Conservation (phyloP, 306 rosid genomes). For the Abrus pulchellus region DNA sequence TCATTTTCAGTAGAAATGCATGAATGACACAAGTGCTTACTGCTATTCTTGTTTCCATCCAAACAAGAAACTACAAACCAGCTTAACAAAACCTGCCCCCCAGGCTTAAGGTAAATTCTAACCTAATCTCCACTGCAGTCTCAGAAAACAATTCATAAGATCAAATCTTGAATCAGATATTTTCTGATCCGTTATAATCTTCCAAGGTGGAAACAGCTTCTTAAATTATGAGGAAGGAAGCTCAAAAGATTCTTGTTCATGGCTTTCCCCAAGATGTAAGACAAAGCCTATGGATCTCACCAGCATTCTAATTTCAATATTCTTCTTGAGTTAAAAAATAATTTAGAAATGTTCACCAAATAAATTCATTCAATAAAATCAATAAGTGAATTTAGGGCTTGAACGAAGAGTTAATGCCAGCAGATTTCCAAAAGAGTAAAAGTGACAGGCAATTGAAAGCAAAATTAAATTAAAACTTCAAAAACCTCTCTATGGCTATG, state of each 20-base stretch:
- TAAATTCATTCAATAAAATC: constrained; percentile 30
- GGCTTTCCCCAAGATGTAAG: constrained; percentile 23
- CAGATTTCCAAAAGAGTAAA: constrained; percentile 10
- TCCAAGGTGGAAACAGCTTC: not conserved
- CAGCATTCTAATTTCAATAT: constrained; percentile 34
- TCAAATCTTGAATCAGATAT: not conserved
- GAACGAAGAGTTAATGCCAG: constrained; percentile 24
- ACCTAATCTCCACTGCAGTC: not conserved
- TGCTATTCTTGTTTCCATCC: constrained; percentile 13
- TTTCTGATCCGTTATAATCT: constrained; percentile 15
- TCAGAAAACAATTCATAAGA: not conserved
- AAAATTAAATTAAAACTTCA: constrained; percentile 23
- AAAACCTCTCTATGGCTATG: constrained; percentile 10
- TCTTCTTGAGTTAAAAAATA: constrained; percentile 5
- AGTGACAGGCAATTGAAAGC: constrained; percentile 38
- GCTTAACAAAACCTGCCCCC: not conserved
- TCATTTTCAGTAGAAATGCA: not conserved
- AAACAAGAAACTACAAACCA: constrained; percentile 17
- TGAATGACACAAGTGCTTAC: constrained; percentile 18
- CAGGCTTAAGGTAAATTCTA: constrained; percentile 24
- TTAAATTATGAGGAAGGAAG: not conserved
- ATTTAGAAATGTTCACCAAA: constrained; percentile 13
- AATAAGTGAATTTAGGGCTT: constrained; percentile 14
- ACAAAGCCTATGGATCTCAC: constrained; percentile 31
- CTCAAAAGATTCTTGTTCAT: not conserved